Base-by-base conservation (phyloP, 2,329 filamentous ascomycete genomes). In the Clarireedia monteithiana region DNA sequence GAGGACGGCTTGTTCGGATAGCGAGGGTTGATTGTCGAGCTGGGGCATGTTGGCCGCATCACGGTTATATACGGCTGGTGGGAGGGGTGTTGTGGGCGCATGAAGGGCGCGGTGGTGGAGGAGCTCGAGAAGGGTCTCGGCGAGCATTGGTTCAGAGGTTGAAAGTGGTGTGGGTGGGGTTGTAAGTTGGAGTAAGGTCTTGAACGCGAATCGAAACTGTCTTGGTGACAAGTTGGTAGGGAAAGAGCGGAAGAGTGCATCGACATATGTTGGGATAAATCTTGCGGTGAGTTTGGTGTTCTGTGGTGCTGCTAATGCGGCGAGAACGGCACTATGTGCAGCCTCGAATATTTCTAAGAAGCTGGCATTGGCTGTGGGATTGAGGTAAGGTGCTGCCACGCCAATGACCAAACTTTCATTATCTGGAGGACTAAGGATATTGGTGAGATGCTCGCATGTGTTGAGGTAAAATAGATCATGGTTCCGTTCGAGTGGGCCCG, bases 391-490 rank as follows among this genome's bases (percentile, higher is more conserved):
- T 6, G 80, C 74, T 14, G 84, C 79, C 3, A 83, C 79, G 5
- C 78, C 74, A 12, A 88, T 73, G 4, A 88, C 73, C 4, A 87
- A 72, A 6, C 81, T 75, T 63, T 87, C 83, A 55, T 79, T 82
- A 7, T 78, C 74, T 3, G 73, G 63, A 2, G 82, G 73, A 0
- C 80, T 73, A 3, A 88, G 70, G 2, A 79, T 71, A 10, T 85
- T 71, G 0, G 84, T 81, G 64, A 89, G 85, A 66, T 88, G 83
- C 67, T 89, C 85, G 4, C 81, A 78, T 0, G 80, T 83, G 64
- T 89, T 88, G 57, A 89, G 76, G 68, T 88, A 89, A 73, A 83
- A 89, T n/a, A 88, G 76, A 67, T 89, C 85, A 6, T 85, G 73
- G 58, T 77, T 81, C 30, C 84, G 75, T 62, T 86, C 83, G 2